Evolutionary conservation across 768 basidiomycete genomes (phyloP).

Genomic region (Psilocybe subaeruginosa): DNA sequence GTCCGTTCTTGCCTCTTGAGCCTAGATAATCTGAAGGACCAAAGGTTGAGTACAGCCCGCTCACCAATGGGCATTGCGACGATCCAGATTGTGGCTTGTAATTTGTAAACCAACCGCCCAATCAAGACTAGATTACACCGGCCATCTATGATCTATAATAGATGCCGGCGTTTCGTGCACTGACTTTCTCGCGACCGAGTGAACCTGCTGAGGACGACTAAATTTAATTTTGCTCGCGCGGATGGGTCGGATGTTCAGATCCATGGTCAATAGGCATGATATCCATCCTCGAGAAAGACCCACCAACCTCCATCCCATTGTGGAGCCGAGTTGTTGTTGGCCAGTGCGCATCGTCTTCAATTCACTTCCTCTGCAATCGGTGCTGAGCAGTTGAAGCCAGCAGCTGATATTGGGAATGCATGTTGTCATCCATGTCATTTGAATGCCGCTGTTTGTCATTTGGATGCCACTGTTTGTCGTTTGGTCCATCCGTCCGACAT

Average conservation of each 20-base stretch:
- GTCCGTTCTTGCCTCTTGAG: not conserved
- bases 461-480: too few species aligned
- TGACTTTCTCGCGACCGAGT: not conserved
- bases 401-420: too few species aligned
- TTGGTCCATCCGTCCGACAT: too few species aligned
- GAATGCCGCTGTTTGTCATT: too few species aligned
- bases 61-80: too few species aligned
- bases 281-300: not conserved
- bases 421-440: too few species aligned
- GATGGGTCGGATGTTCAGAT: not conserved
- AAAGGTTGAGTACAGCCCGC: not conserved
- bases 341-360: too few species aligned
- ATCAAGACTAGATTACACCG: not conserved
- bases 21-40: not conserved
- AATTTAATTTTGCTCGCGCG: conserved; percentile 3
- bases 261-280: not conserved
- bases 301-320: not conserved
- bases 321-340: too few species aligned
- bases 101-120: too few species aligned
- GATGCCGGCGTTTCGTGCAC: not conserved
- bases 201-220: conserved; percentile 1
- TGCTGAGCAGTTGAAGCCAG: too few species aligned
- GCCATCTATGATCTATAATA: not conserved
- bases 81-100: too few species aligned
- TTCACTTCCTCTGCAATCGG: too few species aligned